A percentile compares a stretch with the other conserved stretches of the same genome.
phyloP scores from a whole-genome alignment of 345 rosid species.

The Gossypium thurberi region DNA sequence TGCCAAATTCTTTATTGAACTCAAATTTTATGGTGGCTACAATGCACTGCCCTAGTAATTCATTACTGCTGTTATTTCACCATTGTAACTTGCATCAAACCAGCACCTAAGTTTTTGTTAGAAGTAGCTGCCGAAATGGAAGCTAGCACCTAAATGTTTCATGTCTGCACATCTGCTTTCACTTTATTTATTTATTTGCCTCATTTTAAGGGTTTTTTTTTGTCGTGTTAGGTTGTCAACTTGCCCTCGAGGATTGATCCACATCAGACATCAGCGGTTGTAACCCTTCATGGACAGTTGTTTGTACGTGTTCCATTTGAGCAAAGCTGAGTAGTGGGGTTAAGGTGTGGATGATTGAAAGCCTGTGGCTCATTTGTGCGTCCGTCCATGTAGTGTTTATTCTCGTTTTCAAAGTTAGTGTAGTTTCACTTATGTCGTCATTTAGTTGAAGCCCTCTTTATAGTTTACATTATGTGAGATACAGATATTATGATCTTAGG shows the following conservation, averaged over 20 bases:
- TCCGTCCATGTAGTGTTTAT: not conserved
- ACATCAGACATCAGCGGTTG: constrained; percentile 65
- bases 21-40: not conserved
- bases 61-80: not conserved
- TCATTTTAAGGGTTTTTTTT: not conserved
- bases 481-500: not conserved
- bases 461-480: not conserved
- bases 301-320: constrained; percentile 60
- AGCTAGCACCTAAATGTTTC: not conserved
- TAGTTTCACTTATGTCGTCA: not conserved
- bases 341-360: not conserved
- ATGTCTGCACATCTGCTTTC: not conserved
- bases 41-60: not conserved
- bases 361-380: no score
- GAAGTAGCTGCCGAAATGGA: not conserved
- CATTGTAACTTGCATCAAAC: not conserved
- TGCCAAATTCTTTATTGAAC: not conserved
- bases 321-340: not conserved
- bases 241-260: constrained; percentile 63
- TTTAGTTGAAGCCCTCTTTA: not conserved
- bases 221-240: constrained; percentile 43
- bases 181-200: not conserved
- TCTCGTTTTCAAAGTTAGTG: not conserved
- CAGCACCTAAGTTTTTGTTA: not conserved
- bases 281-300: constrained; percentile 65